A percentile compares a stretch with the other conserved stretches of the same genome.
Evolutionary conservation across 306 rosid genomes (phyloP).

Genomic region (Rubus parviflorus): DNA sequence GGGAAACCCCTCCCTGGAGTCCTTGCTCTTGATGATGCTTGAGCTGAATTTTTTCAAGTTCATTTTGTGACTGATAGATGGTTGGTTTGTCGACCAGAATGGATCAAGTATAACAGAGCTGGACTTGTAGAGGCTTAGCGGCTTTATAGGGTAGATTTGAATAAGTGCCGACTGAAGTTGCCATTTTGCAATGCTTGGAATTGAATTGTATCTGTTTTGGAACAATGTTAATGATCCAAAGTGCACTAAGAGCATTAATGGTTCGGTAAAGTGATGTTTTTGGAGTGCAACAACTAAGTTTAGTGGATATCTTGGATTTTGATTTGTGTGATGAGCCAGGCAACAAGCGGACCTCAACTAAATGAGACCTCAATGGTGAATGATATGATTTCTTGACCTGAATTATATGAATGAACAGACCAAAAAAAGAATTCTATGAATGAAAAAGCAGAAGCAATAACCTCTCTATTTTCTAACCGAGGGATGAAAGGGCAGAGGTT

Average conservation of each 20-base stretch:
- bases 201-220: not conserved
- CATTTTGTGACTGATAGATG: slow-evolving; percentile 29
- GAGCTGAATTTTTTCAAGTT: slow-evolving; percentile 19
- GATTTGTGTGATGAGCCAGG: not conserved
- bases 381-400: not conserved
- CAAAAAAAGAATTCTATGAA: not conserved
- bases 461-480: not conserved
- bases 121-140: slow-evolving; percentile 41
- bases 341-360: not conserved
- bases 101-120: slow-evolving; percentile 30
- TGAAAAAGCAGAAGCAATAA: not conserved
- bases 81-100: slow-evolving; percentile 48
- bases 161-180: not conserved
- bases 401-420: not conserved
- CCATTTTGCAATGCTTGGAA: slow-evolving; percentile 10
- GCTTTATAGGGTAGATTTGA: slow-evolving; percentile 16
- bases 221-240: not conserved
- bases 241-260: not conserved
- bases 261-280: not conserved
- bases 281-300: not conserved
- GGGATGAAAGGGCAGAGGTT: not conserved
- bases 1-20: slow-evolving; percentile 95
- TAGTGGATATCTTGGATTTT: not conserved
- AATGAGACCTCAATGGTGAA: not conserved
- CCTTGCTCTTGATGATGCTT: slow-evolving; percentile 86